These are phyloP conservation scores for Fusarium brachygibbosum DNA, from an alignment of 2,329 filamentous ascomycete genomes.

Conservation along the genomic window DNA sequence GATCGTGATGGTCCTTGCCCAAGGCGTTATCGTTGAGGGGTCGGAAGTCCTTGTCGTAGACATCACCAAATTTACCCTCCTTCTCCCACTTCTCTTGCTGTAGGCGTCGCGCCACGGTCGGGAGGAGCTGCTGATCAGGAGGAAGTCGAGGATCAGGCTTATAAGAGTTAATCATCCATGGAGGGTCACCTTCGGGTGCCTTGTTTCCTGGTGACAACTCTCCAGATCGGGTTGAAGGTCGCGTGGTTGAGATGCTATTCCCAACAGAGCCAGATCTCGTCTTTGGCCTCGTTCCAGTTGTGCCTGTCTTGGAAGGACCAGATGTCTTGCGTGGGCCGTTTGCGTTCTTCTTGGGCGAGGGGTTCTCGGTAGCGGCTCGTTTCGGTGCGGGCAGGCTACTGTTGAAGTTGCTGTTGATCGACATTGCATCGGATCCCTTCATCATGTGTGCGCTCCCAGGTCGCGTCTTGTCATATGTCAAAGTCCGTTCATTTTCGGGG, in stretches of 20 bases:
- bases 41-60: conserved; percentile 90
- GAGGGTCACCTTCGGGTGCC: conserved; percentile 91
- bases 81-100: conserved; percentile 97
- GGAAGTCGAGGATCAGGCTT: conserved; percentile 95
- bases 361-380: conserved; percentile 60
- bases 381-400: conserved; percentile 52
- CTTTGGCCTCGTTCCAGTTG: conserved; percentile 64
- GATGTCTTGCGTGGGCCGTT: conserved; percentile 61
- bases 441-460: conserved; percentile 77
- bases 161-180: conserved; percentile 95
- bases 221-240: conserved; percentile 74
- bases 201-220: conserved; percentile 66
- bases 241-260: conserved; percentile 61
- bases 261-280: conserved; percentile 70
- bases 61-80: conserved; percentile 86
- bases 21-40: conserved; percentile 79
- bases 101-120: conserved; percentile 90
- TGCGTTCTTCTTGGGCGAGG: conserved; percentile 67
- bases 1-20: conserved; percentile 57
- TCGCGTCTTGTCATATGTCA: conserved; percentile 72
- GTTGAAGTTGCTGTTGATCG: conserved; percentile 35
- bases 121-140: conserved; percentile 94
- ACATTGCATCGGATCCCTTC: conserved; percentile 50
- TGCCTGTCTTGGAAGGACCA: conserved; percentile 57
- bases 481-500: conserved; percentile 67